phyloP scores from a whole-genome alignment of 208 protist genomes.

The Acanthamoeba triangularis region DNA sequence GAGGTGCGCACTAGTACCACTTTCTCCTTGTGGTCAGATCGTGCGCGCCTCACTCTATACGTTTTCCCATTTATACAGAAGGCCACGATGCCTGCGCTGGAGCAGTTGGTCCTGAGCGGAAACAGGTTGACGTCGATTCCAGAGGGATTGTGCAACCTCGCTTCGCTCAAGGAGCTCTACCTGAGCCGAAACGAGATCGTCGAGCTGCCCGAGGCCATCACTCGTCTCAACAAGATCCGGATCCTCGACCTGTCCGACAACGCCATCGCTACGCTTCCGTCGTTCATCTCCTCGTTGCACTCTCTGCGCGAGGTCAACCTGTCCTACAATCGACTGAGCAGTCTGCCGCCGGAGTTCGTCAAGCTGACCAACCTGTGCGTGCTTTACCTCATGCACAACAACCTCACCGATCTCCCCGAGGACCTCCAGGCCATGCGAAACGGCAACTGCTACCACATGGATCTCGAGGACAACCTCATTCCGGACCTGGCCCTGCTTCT shows the following conservation, averaged over 20 bases:
- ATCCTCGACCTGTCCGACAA: conserved; percentile 64
- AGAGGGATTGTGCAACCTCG: conserved; percentile 68
- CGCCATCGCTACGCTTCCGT: not conserved
- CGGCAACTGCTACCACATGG: conserved; percentile 73
- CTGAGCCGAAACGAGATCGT: conserved; percentile 59
- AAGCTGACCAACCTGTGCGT: conserved; percentile 69
- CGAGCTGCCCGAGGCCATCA: conserved; percentile 25
- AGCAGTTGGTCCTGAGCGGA: conserved; percentile 72
- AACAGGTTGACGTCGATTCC: conserved; percentile 54
- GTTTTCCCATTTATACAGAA: not conserved
- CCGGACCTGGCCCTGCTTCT: conserved; percentile 1
- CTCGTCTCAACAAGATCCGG: conserved; percentile 11
- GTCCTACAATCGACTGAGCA: conserved; percentile 60
- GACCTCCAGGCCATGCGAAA: conserved; percentile 11
- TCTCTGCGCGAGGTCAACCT: conserved; percentile 73
- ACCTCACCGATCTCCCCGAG: conserved; percentile 40
- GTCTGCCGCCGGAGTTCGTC: conserved; percentile 56
- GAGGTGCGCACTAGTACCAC: not conserved
- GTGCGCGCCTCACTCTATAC: not conserved
- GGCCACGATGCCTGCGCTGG: not conserved
- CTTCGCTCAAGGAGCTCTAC: conserved; percentile 65
- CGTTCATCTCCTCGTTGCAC: not conserved
- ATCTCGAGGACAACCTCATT: conserved; percentile 74
- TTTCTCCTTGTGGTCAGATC: not conserved
- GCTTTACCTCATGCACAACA: conserved; percentile 75